Percentiles rank a stretch among this genome's conserved stretches.
These are phyloP conservation scores for Neonectria hederae DNA, from an alignment of 2,329 filamentous ascomycete genomes.

Conservation along the genomic window DNA sequence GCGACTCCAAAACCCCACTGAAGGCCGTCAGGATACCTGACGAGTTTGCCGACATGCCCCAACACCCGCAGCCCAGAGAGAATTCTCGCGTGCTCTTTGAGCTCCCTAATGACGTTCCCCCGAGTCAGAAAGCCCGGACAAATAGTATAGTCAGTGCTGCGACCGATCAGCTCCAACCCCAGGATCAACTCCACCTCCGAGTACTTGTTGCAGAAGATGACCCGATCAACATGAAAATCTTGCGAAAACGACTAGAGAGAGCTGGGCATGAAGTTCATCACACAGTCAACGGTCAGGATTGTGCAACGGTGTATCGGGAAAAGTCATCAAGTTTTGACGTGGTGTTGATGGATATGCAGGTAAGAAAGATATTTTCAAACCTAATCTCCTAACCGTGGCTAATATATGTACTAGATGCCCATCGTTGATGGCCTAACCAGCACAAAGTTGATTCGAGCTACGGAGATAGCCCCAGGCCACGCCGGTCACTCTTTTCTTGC, in stretches of 20 bases:
- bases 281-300: slow-evolving; percentile 87
- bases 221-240: slow-evolving; percentile 83
- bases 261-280: slow-evolving; percentile 75
- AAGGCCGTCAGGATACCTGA: slow-evolving; percentile 60
- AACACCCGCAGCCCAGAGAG: slow-evolving; percentile 42
- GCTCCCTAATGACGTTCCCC: slow-evolving; percentile 33
- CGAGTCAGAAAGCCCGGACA: slow-evolving; percentile 19
- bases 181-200: slow-evolving; percentile 52
- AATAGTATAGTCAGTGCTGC: slow-evolving; percentile 39
- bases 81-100: slow-evolving; percentile 54
- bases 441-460: slow-evolving; percentile 83
- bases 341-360: slow-evolving; percentile 93
- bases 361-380: slow-evolving; percentile 53
- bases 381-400: not conserved
- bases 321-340: slow-evolving; percentile 74
- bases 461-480: slow-evolving; percentile 65
- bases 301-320: slow-evolving; percentile 75
- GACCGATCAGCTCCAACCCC: slow-evolving; percentile 35
- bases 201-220: slow-evolving; percentile 89
- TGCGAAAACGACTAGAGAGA: slow-evolving; percentile 82
- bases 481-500: slow-evolving; percentile 67
- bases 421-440: slow-evolving; percentile 86
- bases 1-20: slow-evolving; percentile 57
- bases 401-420: slow-evolving; percentile 74
- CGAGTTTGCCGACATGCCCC: slow-evolving; percentile 51